phyloP scores from a whole-genome alignment of 192 early-diverging fungal species.

The Allomyces macrogynus region DNA sequence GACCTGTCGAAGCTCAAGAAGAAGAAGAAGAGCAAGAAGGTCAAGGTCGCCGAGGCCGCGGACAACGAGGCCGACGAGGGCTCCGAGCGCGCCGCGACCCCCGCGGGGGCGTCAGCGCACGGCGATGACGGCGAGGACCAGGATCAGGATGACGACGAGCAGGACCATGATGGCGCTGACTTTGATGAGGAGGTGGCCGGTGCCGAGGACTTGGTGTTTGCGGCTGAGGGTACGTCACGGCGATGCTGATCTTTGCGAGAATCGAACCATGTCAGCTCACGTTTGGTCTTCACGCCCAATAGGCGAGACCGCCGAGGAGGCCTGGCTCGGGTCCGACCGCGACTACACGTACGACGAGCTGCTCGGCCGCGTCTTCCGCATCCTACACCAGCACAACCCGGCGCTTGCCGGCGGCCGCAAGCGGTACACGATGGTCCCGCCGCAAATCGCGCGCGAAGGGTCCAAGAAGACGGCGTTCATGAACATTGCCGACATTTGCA shows the following conservation, averaged over 20 bases:
- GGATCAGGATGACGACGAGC: conserved; percentile 14
- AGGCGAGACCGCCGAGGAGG: conserved; percentile 41
- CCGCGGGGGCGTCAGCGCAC: not conserved
- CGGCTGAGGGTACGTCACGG: conserved; percentile 15
- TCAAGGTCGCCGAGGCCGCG: conserved; percentile 20
- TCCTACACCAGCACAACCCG: conserved; percentile 81
- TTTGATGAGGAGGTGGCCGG: conserved; percentile 10
- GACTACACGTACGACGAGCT: conserved; percentile 91
- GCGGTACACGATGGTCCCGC: conserved; percentile 83
- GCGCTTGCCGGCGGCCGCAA: conserved; percentile 81
- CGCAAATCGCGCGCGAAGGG: conserved; percentile 74
- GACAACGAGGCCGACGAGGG: conserved; percentile 5
- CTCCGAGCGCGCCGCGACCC: conserved; percentile 7
- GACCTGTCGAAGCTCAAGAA: conserved; percentile 32
- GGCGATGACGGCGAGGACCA: conserved; percentile 3
- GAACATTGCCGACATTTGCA: conserved; percentile 86
- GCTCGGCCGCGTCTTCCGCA: conserved; percentile 70
- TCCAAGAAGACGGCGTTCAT: conserved; percentile 91
- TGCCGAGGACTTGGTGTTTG: conserved; percentile 15
- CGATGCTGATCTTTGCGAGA: too few relatives aligned
- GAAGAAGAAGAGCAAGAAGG: conserved; percentile 35
- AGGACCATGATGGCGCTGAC: conserved; percentile 14
- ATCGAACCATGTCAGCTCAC: conserved; percentile 3
- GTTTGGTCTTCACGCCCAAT: conserved; percentile 39
- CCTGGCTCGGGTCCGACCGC: conserved; percentile 76